Conservation (phyloP, 208 protist species). For the Sergeia podlipaevii region DNA sequence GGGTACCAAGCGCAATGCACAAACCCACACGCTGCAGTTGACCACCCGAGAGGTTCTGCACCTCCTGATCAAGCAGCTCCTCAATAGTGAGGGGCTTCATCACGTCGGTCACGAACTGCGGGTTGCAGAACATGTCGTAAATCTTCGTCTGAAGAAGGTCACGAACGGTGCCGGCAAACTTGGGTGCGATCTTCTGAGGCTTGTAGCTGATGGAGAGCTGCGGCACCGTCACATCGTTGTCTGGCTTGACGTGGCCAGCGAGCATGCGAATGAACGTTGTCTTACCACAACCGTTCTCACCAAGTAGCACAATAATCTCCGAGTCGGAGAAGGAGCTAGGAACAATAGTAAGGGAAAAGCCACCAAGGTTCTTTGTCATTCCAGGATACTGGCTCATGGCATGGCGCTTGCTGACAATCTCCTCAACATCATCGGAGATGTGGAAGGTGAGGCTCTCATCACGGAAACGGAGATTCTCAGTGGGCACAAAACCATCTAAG, state of each 20-base stretch:
- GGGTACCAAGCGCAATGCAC: slow-evolving; percentile 97
- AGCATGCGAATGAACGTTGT: slow-evolving; percentile 99
- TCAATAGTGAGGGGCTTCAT: slow-evolving; percentile 98
- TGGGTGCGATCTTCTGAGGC: slow-evolving; percentile 99
- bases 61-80: slow-evolving; percentile 96
- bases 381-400: slow-evolving; percentile 92
- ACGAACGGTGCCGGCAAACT: slow-evolving; percentile 96
- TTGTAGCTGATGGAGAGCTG: slow-evolving; percentile 99
- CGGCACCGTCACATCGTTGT: slow-evolving; percentile 89
- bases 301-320: slow-evolving; percentile 99
- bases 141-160: slow-evolving; percentile 97
- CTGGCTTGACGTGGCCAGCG: slow-evolving; percentile 93
- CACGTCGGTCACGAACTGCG: slow-evolving; percentile 99
- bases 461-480: slow-evolving; percentile 99
- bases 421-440: slow-evolving; percentile 79
- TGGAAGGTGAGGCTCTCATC: slow-evolving; percentile 97
- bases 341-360: slow-evolving; percentile 95
- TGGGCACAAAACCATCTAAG: slow-evolving; percentile 99
- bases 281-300: slow-evolving; percentile 99
- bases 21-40: slow-evolving; percentile 99
- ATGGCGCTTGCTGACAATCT: slow-evolving; percentile 66
- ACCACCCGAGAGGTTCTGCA: slow-evolving; percentile 99
- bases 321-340: slow-evolving; percentile 96
- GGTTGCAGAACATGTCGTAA: slow-evolving; percentile 93
- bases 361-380: slow-evolving; percentile 96